A percentile compares a stretch with the other conserved stretches of the same genome.
phyloP scores from a whole-genome alignment of 495 filamentous ascomycete species.

The Bryoglossum gracile region DNA sequence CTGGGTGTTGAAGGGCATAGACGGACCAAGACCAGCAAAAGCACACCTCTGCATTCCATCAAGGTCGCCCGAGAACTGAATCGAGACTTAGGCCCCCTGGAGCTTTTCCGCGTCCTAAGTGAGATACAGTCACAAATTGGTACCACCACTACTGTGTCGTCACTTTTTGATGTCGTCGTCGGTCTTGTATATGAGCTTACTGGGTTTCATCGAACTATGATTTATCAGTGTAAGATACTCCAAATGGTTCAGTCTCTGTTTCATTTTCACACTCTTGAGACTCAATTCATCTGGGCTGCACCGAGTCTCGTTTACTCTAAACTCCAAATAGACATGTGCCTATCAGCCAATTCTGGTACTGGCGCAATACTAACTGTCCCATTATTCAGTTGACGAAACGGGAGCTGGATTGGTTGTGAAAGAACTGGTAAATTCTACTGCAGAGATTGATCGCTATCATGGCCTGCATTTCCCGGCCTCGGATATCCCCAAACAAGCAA shows the following conservation, averaged over 20 bases:
- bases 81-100: conserved; percentile 73
- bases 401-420: conserved; percentile 84
- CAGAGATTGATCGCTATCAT: conserved; percentile 66
- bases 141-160: conserved; percentile 55
- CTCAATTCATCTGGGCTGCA: too few species aligned
- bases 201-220: conserved; percentile 87
- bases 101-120: conserved; percentile 90
- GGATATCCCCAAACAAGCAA: conserved; percentile 81
- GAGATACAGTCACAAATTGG: conserved; percentile 77
- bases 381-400: conserved; percentile 67
- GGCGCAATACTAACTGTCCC: too few species aligned
- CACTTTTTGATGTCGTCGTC: conserved; percentile 67
- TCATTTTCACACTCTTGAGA: too few species aligned
- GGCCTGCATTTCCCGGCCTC: conserved; percentile 78
- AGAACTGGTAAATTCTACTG: conserved; percentile 70
- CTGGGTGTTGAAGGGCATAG: too few species aligned
- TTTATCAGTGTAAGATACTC: too few species aligned
- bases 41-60: conserved; percentile 69
- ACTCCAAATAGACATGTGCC: too few species aligned
- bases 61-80: conserved; percentile 64
- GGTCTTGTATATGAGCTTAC: conserved; percentile 79
- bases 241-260: too few species aligned
- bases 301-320: too few species aligned
- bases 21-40: conserved; percentile 58
- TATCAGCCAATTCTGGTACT: too few species aligned